These are phyloP conservation scores for Croton laevigatus DNA, from an alignment of 441 rosid genomes.

Conservation along the genomic window DNA sequence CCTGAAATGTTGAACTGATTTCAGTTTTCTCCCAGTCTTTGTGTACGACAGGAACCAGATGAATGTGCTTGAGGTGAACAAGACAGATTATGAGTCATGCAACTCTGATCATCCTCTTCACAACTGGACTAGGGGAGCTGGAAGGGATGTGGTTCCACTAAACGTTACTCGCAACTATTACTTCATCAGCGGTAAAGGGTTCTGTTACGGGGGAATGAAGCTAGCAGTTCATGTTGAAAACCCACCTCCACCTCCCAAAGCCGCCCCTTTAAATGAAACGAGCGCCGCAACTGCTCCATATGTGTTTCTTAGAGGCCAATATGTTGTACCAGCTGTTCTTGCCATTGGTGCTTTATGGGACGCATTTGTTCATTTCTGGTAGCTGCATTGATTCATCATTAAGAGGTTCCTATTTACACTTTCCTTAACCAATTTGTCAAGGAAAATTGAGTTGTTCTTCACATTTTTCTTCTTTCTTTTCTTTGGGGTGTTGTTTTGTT, in stretches of 20 bases:
- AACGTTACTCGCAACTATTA: constrained; percentile 71
- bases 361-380: constrained; percentile 42
- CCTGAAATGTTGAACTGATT: constrained; percentile 10
- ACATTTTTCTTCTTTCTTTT: background rate
- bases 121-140: constrained; percentile 82
- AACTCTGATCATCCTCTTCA: constrained; percentile 60
- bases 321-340: constrained; percentile 43
- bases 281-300: constrained; percentile 29
- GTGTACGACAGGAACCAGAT: constrained; percentile 87
- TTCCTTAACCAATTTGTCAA: constrained; percentile 23
- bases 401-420: constrained; percentile 11
- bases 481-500: constrained; percentile 15
- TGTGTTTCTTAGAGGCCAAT: constrained; percentile 28
- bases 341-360: constrained; percentile 53
- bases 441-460: constrained; percentile 20
- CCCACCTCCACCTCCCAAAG: constrained; percentile 63
- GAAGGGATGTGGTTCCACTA: constrained; percentile 84
- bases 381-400: constrained; percentile 2
- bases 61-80: constrained; percentile 83
- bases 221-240: constrained; percentile 55
- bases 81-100: constrained; percentile 67
- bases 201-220: constrained; percentile 82
- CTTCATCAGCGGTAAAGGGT: constrained; percentile 81
- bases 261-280: constrained; percentile 38
- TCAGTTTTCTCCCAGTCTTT: constrained; percentile 44